Evolutionary conservation across 148 eudicot species (phyloP).

Genomic region (Euryodendron excelsum): DNA sequence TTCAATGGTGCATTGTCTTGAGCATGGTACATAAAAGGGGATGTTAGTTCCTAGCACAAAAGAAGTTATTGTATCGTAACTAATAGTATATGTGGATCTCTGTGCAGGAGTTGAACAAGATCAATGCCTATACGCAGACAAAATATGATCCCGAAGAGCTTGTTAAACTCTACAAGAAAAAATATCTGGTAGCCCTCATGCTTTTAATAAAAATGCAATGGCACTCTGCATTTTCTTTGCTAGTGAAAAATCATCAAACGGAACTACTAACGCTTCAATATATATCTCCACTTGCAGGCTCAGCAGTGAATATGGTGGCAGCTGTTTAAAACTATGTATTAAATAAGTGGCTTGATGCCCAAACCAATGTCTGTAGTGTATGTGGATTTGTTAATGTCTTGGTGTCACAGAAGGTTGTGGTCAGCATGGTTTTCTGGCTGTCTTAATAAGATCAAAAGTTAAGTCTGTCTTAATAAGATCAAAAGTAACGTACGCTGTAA

Average conservation of each 20-base stretch:
- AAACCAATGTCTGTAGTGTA: background rate
- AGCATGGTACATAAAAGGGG: too few species aligned
- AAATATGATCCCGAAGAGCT: slow-evolving; percentile 7
- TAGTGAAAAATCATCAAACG: background rate
- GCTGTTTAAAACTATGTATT: background rate
- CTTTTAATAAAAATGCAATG: background rate
- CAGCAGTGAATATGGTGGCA: background rate
- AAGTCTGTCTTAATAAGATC: too few species aligned
- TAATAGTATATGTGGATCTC: too few species aligned
- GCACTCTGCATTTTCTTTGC: background rate
- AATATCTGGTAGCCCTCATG: slow-evolving; percentile 9
- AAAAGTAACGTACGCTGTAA: too few species aligned
- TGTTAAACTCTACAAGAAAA: background rate
- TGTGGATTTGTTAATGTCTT: background rate
- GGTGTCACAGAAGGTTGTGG: background rate
- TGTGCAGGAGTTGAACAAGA: slow-evolving; percentile 61
- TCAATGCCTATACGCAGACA: slow-evolving; percentile 52
- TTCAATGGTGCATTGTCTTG: slow-evolving; percentile 13
- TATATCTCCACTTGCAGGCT: background rate
- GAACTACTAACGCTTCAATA: background rate
- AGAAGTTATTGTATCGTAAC: too few species aligned
- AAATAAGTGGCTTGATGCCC: slow-evolving; percentile 13
- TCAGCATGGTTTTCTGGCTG: background rate
- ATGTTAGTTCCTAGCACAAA: too few species aligned
- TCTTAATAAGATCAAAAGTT: too few species aligned